phyloP scores from a whole-genome alignment of 2,329 filamentous ascomycete genomes.

The Venturia aucupariae region DNA sequence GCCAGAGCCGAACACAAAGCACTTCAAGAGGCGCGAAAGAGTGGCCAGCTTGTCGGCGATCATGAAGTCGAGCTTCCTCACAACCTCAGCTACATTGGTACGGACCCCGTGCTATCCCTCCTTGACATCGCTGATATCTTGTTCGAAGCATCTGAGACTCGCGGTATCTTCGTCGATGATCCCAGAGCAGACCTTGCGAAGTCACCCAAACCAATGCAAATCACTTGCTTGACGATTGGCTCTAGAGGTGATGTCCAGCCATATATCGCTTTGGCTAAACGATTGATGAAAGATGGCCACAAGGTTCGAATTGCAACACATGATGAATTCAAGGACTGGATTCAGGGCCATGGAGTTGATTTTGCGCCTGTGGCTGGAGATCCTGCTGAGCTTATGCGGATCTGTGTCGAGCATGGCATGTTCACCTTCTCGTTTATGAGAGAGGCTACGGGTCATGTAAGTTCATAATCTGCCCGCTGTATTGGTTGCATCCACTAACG shows the following conservation, averaged over 20 bases:
- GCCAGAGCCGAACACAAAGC: constrained; percentile 76
- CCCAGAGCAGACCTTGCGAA: constrained; percentile 80
- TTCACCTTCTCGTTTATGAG: constrained; percentile 87
- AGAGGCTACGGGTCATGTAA: constrained; percentile 64
- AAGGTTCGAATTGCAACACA: constrained; percentile 83
- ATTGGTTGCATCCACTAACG: constrained; percentile 19
- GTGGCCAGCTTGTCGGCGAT: constrained; percentile 25
- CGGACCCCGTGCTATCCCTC: constrained; percentile 8
- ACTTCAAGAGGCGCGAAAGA: constrained; percentile 61
- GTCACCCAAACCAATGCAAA: constrained; percentile 64
- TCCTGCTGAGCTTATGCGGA: constrained; percentile 85
- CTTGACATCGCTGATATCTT: constrained; percentile 5
- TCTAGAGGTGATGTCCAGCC: constrained; percentile 94
- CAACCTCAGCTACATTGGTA: constrained; percentile 17
- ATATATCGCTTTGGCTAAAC: constrained; percentile 93
- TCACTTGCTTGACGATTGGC: constrained; percentile 93
- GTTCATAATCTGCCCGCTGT: constrained; percentile 16
- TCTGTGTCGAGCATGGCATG: constrained; percentile 95
- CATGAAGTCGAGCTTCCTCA: constrained; percentile 28
- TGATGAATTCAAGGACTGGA: constrained; percentile 78
- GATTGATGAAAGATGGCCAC: constrained; percentile 79
- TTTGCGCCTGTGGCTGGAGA: constrained; percentile 85
- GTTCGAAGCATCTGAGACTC: constrained; percentile 6
- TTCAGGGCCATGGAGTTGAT: constrained; percentile 86
- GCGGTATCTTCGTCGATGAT: constrained; percentile 81